Evolutionary conservation across 768 basidiomycete genomes (phyloP), one percentile per base, ranked within the genome.

Genomic region (Coprinopsis cinerea): DNA sequence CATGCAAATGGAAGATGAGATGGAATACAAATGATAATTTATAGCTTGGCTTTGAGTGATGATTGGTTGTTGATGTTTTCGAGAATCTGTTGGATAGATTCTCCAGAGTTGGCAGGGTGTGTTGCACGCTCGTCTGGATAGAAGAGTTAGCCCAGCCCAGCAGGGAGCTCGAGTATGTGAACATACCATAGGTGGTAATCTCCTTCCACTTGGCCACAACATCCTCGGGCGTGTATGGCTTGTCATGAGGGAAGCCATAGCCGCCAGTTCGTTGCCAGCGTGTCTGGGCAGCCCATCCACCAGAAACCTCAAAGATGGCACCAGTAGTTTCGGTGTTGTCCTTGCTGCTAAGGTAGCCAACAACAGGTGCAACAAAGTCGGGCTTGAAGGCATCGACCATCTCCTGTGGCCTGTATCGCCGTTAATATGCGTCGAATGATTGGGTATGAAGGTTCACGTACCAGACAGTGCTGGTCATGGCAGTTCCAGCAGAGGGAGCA

Each of bases 311-410:
- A 64, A 94, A 94, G 44, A 99, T 62, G 4, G 73, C 69, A 6
- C 89, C 88, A 11, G 84, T 79, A 6, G 81, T 83, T 30, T 82
- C 77, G 15, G 75, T 72, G 57, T 95, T 94, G 48, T 83, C 86
- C 78, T 48, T 79, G 61, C 89, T 92, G 2, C 79, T 83, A 26
- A 99, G 76, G 63, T 86, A 98, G 5, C 92, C 94, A 23, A 96
- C 92, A 39, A 98, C 62, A 9, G 96, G 95, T 2, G 95, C 92
- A 46, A 98, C 81, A 60, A 75, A 95, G 59, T 96, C 92, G 35
- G 95, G 92, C 83, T 92, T 93, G 76, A 92, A 88, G 20, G 88
- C 86, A 49, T 94, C 85, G 10, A 93, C 82, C 84, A 87, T 84
- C 59, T 88, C 89, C 62, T 83, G 80, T 2, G 87, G 78, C 84